phyloP scores from a whole-genome alignment of 2,329 filamentous ascomycete species.

The Sporothrix sp. region DNA sequence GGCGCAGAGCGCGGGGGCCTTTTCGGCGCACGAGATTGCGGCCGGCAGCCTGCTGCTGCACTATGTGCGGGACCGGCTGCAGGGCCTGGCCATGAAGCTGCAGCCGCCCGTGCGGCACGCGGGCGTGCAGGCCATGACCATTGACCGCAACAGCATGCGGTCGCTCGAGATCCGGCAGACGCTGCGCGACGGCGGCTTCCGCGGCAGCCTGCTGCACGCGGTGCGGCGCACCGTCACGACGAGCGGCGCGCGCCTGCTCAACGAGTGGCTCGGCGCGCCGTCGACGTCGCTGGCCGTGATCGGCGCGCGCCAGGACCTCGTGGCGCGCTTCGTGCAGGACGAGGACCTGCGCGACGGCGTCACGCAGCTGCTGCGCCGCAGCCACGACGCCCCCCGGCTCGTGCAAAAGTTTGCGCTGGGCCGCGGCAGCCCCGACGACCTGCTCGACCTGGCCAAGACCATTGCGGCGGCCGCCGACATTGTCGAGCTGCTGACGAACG shows the following conservation, averaged over 20 bases:
- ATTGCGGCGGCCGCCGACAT: constrained; percentile 66
- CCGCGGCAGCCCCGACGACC: constrained; percentile 82
- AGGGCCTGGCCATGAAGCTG: constrained; percentile 68
- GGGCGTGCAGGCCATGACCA: constrained; percentile 68
- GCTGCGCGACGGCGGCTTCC: constrained; percentile 65
- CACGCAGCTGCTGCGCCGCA: constrained; percentile 57
- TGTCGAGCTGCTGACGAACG: constrained; percentile 33
- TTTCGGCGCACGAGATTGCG: constrained; percentile 58
- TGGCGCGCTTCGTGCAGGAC: constrained; percentile 61
- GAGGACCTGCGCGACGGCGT: constrained; percentile 61
- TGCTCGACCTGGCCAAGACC: constrained; percentile 73
- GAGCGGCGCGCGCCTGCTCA: constrained; percentile 75
- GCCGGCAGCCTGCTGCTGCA: constrained; percentile 75
- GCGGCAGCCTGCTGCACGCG: constrained; percentile 83
- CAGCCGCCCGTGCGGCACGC: constrained; percentile 71
- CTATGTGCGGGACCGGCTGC: constrained; percentile 72
- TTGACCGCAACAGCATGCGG: constrained; percentile 85
- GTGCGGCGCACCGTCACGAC: constrained; percentile 84
- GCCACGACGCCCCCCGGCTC: constrained; percentile 77
- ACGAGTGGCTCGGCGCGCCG: constrained; percentile 71
- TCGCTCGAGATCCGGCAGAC: constrained; percentile 85
- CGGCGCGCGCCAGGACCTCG: constrained; percentile 68
- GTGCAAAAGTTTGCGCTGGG: constrained; percentile 92
- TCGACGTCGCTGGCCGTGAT: constrained; percentile 80
- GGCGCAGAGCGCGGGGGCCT: constrained; percentile 39